Evolutionary conservation across 805 yeast species (phyloP).

Genomic region (Sugiyamaella smithiae): DNA sequence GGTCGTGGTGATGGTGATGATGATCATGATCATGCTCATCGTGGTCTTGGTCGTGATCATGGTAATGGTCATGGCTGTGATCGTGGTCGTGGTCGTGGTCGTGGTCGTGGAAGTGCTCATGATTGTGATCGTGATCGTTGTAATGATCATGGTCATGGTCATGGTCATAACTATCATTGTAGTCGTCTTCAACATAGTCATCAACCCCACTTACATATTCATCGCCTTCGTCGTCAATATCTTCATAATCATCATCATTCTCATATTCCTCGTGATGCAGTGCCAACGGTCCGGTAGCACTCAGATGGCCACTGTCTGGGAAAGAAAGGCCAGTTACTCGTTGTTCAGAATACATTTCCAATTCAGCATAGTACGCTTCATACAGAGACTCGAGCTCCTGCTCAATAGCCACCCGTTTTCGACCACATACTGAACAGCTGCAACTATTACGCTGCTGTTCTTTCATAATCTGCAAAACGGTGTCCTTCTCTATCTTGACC

Average conservation of each 20-base stretch:
- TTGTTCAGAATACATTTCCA: slow-evolving; percentile 29
- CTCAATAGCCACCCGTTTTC: slow-evolving; percentile 67
- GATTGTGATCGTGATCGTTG: slow-evolving; percentile 9
- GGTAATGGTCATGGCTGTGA: slow-evolving; percentile 11
- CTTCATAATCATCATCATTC: not conserved
- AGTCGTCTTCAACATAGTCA: slow-evolving; percentile 9
- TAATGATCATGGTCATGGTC: slow-evolving; percentile 14
- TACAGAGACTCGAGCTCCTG: slow-evolving; percentile 73
- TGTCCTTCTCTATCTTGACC: slow-evolving; percentile 63
- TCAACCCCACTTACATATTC: slow-evolving; percentile 10
- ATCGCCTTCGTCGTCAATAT: slow-evolving; percentile 5
- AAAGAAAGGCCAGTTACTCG: slow-evolving; percentile 1
- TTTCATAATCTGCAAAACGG: slow-evolving; percentile 62
- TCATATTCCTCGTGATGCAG: not conserved
- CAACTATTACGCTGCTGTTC: slow-evolving; percentile 59
- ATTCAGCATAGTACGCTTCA: slow-evolving; percentile 60
- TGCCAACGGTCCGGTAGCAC: not conserved
- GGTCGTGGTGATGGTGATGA: slow-evolving; percentile 14
- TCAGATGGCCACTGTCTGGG: not conserved
- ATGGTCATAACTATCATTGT: slow-evolving; percentile 2
- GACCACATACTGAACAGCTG: slow-evolving; percentile 74
- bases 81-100: slow-evolving; percentile 12
- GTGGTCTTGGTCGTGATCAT: slow-evolving; percentile 19
- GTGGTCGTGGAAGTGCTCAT: slow-evolving; percentile 10
- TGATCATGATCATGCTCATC: slow-evolving; percentile 10